Base-by-base conservation (phyloP, 345 rosid species). In the Salix udensis region DNA sequence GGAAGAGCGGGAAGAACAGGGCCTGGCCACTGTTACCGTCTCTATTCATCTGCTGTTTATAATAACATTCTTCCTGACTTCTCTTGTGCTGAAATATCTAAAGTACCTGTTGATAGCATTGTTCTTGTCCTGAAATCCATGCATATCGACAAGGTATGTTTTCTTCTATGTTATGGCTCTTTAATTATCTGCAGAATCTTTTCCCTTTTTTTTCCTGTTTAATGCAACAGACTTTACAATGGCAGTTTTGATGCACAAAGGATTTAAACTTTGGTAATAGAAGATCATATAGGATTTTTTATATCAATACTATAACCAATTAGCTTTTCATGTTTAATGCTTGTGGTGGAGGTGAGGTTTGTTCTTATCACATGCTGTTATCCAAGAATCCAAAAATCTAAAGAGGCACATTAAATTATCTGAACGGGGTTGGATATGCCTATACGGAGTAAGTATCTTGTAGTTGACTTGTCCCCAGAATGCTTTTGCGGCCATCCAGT, bases 1-100 rank as follows among this genome's bases (percentile, higher is more conserved):
- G 97, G 98, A 85, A 86, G 98, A 86, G 92, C 98, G 80, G 98
- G 98, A 75, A 88, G 98, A 89, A 94, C 97, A 42, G 95, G 90
- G 67, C 97, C 97, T 79, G 97, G 97, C 53, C 97, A 94, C 83
- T 94, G 96, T 76, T 94, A 94, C 77, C 91, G 95, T 75, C 90
- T 94, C 65, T 95, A 93, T 76, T 90, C 98, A 15, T 85, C 97
- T 80, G 90, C 98, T 4, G 96, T 87, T 75, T 93, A 89, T 77
- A 80, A 76, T 74, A 91, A 91, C 83, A 88, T 87, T 73, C 79
- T 93, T 78, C 91, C 87, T 24, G 91, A 90, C 65, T 95, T 91
- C 79, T 89, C 96, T 30, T 78, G 85, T 70, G 88, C 98, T 77
- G 98, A 95, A 86, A 91, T 95, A 78, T 87, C 81, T 42, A 90